Percentiles rank a stretch among this genome's conserved stretches.
phyloP scores from a whole-genome alignment of 2,329 filamentous ascomycete species.

The Penicillium crustosum region DNA sequence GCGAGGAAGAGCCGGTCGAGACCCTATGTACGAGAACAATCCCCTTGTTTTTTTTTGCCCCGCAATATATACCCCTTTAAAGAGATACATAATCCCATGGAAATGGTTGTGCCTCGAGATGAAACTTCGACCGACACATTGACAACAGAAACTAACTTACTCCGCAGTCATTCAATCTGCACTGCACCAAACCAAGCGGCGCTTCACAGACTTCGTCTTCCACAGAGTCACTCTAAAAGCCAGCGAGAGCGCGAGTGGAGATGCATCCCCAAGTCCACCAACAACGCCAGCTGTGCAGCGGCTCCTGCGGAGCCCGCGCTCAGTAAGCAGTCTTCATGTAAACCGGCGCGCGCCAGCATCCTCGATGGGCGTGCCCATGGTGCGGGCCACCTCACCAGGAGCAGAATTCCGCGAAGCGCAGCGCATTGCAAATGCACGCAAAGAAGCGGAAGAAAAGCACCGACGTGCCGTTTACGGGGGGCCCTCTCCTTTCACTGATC shows the following conservation, averaged over 20 bases:
- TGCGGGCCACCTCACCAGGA: constrained; percentile 45
- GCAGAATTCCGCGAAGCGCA: constrained; percentile 41
- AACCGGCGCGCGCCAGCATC: constrained; percentile 16
- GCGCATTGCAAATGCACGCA: constrained; percentile 29
- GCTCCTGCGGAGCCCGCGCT: constrained; percentile 33
- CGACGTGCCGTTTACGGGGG: constrained; percentile 29
- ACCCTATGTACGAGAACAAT: constrained; percentile 46
- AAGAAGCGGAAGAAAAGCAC: constrained; percentile 33
- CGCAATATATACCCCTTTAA: constrained; percentile 21
- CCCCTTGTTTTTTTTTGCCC: constrained; percentile 12
- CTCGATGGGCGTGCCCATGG: constrained; percentile 36
- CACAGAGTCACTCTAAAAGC: constrained; percentile 39
- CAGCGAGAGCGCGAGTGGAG: constrained; percentile 20
- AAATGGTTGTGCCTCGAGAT: not conserved
- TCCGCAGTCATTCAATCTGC: constrained; percentile 47
- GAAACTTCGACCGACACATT: not conserved
- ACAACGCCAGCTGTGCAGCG: constrained; percentile 26
- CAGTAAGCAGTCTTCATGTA: constrained; percentile 35
- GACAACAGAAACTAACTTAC: constrained; percentile 9
- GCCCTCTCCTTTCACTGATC: constrained; percentile 11
- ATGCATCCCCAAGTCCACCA: constrained; percentile 15
- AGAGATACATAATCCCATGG: not conserved
- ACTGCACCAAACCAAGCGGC: constrained; percentile 46
- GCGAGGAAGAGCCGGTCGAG: constrained; percentile 58
- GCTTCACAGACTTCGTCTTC: constrained; percentile 51